Conservation (phyloP, 495 filamentous ascomycete species). For the Hapsidospora chrysogenum region DNA sequence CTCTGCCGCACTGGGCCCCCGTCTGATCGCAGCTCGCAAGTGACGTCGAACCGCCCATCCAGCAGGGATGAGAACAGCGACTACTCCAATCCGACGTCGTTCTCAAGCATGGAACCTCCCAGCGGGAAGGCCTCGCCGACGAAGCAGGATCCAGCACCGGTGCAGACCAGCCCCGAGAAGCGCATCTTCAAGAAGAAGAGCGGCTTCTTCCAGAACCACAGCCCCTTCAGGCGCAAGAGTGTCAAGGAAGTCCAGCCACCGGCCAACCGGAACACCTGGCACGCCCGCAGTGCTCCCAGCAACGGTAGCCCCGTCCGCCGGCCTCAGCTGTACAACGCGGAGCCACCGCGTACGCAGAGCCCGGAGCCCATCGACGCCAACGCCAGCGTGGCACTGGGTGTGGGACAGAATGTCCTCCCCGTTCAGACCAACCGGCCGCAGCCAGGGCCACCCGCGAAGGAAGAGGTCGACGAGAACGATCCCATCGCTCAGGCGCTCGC, state of each 20-base stretch:
- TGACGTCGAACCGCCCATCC: constrained; percentile 51
- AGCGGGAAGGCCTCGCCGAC: constrained; percentile 51
- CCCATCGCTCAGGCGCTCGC: constrained; percentile 87
- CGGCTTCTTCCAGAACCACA: constrained; percentile 86
- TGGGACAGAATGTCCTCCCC: constrained; percentile 93
- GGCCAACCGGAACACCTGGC: constrained; percentile 47
- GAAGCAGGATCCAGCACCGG: constrained; percentile 29
- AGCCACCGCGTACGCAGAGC: constrained; percentile 27
- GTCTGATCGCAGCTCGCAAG: constrained; percentile 67
- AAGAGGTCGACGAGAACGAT: constrained; percentile 36
- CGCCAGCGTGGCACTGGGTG: constrained; percentile 86
- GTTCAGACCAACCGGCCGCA: constrained; percentile 42
- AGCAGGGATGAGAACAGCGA: constrained; percentile 89
- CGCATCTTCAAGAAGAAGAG: constrained; percentile 64
- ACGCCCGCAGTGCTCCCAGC: constrained; percentile 9
- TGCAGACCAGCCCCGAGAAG: constrained; percentile 33
- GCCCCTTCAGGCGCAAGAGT: constrained; percentile 88
- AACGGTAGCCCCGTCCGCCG: constrained; percentile 10
- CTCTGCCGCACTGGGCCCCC: constrained; percentile 77
- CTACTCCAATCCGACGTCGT: constrained; percentile 74
- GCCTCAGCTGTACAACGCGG: constrained; percentile 11
- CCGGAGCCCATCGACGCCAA: constrained; percentile 88
- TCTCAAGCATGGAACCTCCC: constrained; percentile 63
- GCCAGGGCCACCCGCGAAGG: constrained; percentile 7
- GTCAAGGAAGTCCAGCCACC: constrained; percentile 49